Percentiles rank a stretch among this genome's conserved stretches.
phyloP scores from a whole-genome alignment of 768 basidiomycete genomes.

The Mycena galopus region DNA sequence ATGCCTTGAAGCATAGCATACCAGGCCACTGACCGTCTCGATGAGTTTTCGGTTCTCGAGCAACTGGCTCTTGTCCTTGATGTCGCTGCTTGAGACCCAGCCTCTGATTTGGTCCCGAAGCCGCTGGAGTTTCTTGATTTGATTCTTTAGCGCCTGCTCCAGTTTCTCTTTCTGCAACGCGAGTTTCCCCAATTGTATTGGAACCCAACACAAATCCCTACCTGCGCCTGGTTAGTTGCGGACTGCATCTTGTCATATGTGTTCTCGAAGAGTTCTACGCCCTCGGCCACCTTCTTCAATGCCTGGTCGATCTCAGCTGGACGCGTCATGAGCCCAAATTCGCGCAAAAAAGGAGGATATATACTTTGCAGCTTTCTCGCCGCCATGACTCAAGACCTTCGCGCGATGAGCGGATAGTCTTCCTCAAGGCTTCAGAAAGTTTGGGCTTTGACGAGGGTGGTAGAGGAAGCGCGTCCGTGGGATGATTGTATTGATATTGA shows the following conservation, averaged over 20 bases:
- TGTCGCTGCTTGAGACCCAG: conserved; percentile 97
- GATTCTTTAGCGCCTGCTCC: conserved; percentile 59
- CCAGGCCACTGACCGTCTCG: conserved; percentile 81
- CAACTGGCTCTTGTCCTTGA: conserved; percentile 96
- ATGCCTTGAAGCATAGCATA: not conserved
- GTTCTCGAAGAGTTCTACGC: conserved; percentile 94
- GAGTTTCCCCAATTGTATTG: not conserved
- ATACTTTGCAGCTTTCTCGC: conserved; percentile 91
- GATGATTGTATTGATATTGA: too few relatives aligned
- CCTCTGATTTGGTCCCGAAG: conserved; percentile 99
- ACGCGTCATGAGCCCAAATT: not conserved
- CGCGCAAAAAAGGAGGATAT: conserved; percentile 27
- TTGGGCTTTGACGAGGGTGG: too few relatives aligned
- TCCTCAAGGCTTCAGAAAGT: too few relatives aligned
- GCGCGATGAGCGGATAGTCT: too few relatives aligned
- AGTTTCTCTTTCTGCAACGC: conserved; percentile 33
- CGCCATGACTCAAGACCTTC: conserved; percentile 88
- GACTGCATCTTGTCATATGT: conserved; percentile 99
- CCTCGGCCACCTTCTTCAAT: conserved; percentile 95
- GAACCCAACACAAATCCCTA: not conserved
- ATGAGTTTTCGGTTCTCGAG: conserved; percentile 95
- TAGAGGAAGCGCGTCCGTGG: too few relatives aligned
- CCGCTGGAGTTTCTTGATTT: conserved; percentile 98
- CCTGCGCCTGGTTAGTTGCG: conserved; percentile 80
- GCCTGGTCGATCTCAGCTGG: conserved; percentile 96